Conservation (phyloP, 2,329 filamentous ascomycete species). For the Trichophyton simii region DNA sequence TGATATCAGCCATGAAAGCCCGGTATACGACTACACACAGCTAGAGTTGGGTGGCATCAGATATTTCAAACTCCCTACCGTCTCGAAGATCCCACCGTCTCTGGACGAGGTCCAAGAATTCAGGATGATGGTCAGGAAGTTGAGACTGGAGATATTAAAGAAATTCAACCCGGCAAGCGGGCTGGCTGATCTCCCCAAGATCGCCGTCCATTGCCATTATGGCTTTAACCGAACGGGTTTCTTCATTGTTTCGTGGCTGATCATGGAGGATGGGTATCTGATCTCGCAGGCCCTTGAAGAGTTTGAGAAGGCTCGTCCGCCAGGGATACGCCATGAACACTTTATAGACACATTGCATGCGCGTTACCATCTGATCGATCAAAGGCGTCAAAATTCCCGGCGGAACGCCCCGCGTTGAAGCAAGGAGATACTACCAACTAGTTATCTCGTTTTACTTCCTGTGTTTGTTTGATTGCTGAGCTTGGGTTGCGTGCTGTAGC, state of each 20-base stretch:
- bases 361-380: constrained; percentile 51
- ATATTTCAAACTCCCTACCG: constrained; percentile 80
- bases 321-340: constrained; percentile 79
- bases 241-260: constrained; percentile 79
- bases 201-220: constrained; percentile 90
- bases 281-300: constrained; percentile 67
- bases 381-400: constrained; percentile 9
- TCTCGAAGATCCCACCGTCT: constrained; percentile 76
- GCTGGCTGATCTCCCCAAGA: constrained; percentile 14
- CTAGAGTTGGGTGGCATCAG: constrained; percentile 54
- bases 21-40: constrained; percentile 70
- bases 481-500: neutral
- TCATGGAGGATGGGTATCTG: constrained; percentile 60
- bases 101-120: constrained; percentile 49
- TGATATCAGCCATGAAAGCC: constrained; percentile 82
- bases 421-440: neutral
- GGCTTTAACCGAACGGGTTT: constrained; percentile 92
- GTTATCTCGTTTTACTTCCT: neutral
- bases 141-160: constrained; percentile 42
- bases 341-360: constrained; percentile 77
- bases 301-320: constrained; percentile 60
- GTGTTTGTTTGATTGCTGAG: neutral
- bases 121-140: constrained; percentile 45
- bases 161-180: constrained; percentile 17
- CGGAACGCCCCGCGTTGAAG: too few relatives aligned